These are phyloP conservation scores for Pestalotiopsis fici DNA, from an alignment of 2,329 filamentous ascomycete genomes.

Conservation along the genomic window DNA sequence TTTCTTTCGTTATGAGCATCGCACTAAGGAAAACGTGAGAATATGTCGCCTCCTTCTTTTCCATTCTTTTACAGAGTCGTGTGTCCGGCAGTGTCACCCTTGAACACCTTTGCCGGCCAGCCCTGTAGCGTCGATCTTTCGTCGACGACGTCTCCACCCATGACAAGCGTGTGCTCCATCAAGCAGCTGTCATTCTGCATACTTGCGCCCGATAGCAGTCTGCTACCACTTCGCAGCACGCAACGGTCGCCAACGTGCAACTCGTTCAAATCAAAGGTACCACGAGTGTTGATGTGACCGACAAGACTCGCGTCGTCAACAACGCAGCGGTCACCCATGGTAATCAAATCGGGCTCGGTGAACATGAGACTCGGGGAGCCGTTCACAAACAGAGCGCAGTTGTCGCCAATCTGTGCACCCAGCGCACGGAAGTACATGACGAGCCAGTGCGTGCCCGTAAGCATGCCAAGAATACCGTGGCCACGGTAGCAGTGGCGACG, in stretches of 20 bases:
- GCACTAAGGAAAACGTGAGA: not conserved
- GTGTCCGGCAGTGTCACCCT: constrained; percentile 5
- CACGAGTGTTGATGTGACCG: constrained; percentile 57
- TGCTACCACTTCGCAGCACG: constrained; percentile 51
- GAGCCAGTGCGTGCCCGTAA: constrained; percentile 55
- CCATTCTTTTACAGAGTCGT: not conserved
- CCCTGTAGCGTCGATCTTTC: constrained; percentile 53
- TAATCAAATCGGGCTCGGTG: constrained; percentile 58
- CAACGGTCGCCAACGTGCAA: constrained; percentile 51
- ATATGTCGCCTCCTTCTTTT: not conserved
- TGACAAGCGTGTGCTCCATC: constrained; percentile 58
- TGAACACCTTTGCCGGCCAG: constrained; percentile 47
- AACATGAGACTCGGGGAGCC: constrained; percentile 54
- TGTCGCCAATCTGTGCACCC: constrained; percentile 53
- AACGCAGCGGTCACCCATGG: constrained; percentile 50
- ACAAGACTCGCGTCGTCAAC: constrained; percentile 59
- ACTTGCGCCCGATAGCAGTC: constrained; percentile 52
- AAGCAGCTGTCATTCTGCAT: constrained; percentile 56
- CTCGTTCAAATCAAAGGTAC: constrained; percentile 56
- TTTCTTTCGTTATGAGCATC: not conserved
- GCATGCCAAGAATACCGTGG: constrained; percentile 50
- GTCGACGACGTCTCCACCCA: constrained; percentile 57
- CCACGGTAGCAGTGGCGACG: constrained; percentile 51
- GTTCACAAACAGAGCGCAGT: constrained; percentile 57
- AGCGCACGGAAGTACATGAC: constrained; percentile 54